These are phyloP conservation scores for Hypoxylon sp. DNA, from an alignment of 2,329 filamentous ascomycete genomes.

Conservation along the genomic window DNA sequence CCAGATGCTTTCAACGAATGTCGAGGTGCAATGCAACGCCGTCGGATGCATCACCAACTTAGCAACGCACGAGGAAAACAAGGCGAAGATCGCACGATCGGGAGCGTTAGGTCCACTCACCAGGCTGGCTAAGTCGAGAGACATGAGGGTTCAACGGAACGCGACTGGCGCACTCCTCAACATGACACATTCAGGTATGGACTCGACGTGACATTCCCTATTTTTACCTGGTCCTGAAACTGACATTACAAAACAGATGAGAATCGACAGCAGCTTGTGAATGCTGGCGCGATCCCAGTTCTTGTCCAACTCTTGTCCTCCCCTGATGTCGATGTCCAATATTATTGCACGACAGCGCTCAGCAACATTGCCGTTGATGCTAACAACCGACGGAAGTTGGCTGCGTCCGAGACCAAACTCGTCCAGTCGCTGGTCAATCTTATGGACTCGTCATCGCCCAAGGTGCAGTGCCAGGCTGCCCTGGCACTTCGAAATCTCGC, in stretches of 20 bases:
- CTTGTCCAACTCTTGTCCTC: conserved; percentile 94
- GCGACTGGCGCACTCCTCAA: conserved; percentile 95
- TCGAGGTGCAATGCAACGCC: conserved; percentile 98
- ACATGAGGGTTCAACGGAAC: conserved; percentile 98
- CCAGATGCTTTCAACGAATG: conserved; percentile 97
- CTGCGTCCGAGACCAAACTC: conserved; percentile 87
- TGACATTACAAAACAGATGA: conserved; percentile 70
- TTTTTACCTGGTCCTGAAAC: conserved; percentile 2
- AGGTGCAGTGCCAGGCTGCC: conserved; percentile 97
- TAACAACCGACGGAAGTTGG: conserved; percentile 88
- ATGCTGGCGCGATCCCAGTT: conserved; percentile 96
- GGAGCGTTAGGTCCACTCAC: conserved; percentile 92
- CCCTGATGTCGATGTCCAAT: conserved; percentile 95
- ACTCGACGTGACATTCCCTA: neutral
- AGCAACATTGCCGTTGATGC: conserved; percentile 98
- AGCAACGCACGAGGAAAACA: conserved; percentile 98
- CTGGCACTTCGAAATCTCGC: conserved; percentile 93
- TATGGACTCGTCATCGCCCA: conserved; percentile 97
- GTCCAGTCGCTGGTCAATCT: conserved; percentile 94
- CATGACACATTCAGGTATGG: conserved; percentile 96
- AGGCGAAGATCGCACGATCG: conserved; percentile 96
- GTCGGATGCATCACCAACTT: conserved; percentile 99
- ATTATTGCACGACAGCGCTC: conserved; percentile 97
- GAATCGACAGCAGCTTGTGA: conserved; percentile 96
- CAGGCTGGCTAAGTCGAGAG: conserved; percentile 91